Percentiles rank a stretch among this genome's conserved stretches.
These are phyloP conservation scores for Puccinia triticina DNA, from an alignment of 1,284 basidiomycete species.

Conservation along the genomic window DNA sequence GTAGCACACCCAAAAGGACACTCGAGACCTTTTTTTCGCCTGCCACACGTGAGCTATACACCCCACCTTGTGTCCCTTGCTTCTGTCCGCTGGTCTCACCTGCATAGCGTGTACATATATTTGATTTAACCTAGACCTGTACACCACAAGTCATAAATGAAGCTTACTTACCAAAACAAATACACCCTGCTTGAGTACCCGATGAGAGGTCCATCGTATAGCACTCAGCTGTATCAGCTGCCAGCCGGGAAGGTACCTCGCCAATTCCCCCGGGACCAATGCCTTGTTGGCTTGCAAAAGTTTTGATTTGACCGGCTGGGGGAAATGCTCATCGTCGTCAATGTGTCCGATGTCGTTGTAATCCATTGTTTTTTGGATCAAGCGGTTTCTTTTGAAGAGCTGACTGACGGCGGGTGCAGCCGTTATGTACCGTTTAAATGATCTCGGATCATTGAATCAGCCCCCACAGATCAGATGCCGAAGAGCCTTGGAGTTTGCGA, in stretches of 20 bases:
- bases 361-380: constrained; percentile 1
- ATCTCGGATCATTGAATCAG: background rate
- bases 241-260: background rate
- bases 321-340: no score
- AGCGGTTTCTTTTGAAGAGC: background rate
- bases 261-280: background rate
- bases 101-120: background rate
- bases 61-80: background rate
- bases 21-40: background rate
- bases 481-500: no score
- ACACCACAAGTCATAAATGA: background rate
- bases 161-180: background rate
- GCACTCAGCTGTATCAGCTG: background rate
- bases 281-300: background rate
- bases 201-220: background rate
- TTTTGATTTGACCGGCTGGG: background rate
- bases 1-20: background rate
- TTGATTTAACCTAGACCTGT: background rate
- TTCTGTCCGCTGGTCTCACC: background rate
- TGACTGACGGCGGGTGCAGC: background rate
- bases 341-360: background rate
- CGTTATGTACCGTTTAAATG: background rate
- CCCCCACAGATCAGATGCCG: constrained; percentile 61
- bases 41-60: background rate
- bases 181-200: background rate